These are phyloP conservation scores for Eucalyptus camaldulensis DNA, from an alignment of 345 rosid genomes.

Conservation along the genomic window DNA sequence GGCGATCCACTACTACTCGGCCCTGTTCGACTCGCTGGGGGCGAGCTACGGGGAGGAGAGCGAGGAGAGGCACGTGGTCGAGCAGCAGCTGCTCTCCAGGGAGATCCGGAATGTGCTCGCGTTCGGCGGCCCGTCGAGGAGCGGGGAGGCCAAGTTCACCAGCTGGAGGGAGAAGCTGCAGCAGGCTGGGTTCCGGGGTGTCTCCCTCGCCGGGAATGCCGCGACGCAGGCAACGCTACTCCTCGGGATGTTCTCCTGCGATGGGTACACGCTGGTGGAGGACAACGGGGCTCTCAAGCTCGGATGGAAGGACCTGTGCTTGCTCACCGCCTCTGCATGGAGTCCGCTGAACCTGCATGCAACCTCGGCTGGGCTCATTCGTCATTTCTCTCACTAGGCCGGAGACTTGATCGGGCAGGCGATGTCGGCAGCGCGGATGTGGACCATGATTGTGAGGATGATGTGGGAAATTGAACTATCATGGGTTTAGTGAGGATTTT, in stretches of 20 bases:
- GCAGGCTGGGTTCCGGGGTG: constrained; percentile 72
- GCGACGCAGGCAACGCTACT: constrained; percentile 88
- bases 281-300: constrained; percentile 88
- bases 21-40: constrained; percentile 83
- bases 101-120: constrained; percentile 88
- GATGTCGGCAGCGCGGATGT: background rate
- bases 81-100: constrained; percentile 84
- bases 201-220: constrained; percentile 84
- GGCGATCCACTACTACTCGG: constrained; percentile 97
- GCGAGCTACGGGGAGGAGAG: constrained; percentile 97
- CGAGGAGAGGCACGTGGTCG: constrained; percentile 94
- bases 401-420: background rate
- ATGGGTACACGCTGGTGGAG: constrained; percentile 93
- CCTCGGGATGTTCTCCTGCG: constrained; percentile 89
- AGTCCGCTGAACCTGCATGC: constrained; percentile 29
- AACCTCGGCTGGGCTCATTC: background rate
- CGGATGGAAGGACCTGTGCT: constrained; percentile 98
- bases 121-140: constrained; percentile 74
- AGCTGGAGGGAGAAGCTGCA: constrained; percentile 95
- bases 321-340: constrained; percentile 99
- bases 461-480: background rate
- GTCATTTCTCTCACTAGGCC: constrained; percentile 5
- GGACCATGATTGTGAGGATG: background rate
- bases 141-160: constrained; percentile 59
- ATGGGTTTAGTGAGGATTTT: background rate